These are phyloP conservation scores for Linnemannia schmuckeri DNA, from an alignment of 192 early-diverging fungal species.

Conservation along the genomic window DNA sequence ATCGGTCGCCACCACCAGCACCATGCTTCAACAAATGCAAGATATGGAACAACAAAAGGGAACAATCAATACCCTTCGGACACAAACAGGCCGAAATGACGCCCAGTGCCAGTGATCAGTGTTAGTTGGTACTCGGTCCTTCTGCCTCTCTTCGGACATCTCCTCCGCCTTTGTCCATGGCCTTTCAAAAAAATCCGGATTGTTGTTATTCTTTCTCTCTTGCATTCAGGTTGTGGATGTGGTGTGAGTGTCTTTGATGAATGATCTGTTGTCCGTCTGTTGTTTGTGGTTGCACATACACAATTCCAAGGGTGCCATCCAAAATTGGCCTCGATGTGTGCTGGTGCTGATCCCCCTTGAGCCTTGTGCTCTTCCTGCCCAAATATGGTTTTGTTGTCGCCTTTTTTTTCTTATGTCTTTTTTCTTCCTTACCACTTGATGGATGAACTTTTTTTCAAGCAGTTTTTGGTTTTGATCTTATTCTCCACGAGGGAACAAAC, in stretches of 20 bases:
- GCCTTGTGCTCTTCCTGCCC: neutral
- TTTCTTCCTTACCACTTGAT: neutral
- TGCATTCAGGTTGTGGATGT: too few species aligned
- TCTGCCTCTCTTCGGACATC: too few species aligned
- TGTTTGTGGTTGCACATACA: neutral
- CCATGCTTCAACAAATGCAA: too few species aligned
- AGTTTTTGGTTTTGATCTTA: neutral
- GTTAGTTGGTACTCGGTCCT: too few species aligned
- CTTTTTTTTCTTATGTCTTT: neutral
- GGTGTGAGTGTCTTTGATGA: neutral
- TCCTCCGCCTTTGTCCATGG: too few species aligned
- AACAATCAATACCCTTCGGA: too few species aligned
- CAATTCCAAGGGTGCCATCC: neutral
- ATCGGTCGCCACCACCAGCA: too few species aligned
- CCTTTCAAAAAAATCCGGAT: too few species aligned
- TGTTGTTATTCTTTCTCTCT: too few species aligned
- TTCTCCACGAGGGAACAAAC: neutral
- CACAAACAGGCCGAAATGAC: too few species aligned
- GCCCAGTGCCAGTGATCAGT: too few species aligned
- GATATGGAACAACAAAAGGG: too few species aligned
- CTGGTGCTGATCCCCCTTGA: neutral
- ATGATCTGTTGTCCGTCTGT: neutral
- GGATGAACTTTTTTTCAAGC: neutral
- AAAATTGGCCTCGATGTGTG: conserved; percentile 15
- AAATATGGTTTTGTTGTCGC: neutral